A percentile compares a stretch with the other conserved stretches of the same genome.
phyloP scores from a whole-genome alignment of 208 protist species.

The Sergeia podlipaevii region DNA sequence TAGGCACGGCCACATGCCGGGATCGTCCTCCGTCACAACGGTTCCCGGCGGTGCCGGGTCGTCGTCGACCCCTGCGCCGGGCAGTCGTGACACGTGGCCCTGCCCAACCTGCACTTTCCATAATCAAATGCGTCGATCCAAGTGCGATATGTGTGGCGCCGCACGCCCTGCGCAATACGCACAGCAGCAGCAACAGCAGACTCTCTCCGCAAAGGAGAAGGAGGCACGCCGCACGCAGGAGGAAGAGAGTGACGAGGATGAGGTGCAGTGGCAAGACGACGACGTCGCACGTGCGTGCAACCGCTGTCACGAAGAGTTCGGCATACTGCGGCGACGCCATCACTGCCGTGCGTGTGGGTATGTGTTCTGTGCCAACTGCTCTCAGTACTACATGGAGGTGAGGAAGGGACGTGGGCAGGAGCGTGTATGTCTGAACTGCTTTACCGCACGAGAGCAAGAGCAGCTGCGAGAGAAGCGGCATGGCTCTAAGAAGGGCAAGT shows the following conservation, averaged over 20 bases:
- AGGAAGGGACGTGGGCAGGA: slow-evolving; percentile 37
- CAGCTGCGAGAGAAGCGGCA: not conserved
- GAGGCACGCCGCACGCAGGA: slow-evolving; percentile 22
- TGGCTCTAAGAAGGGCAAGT: slow-evolving; percentile 1
- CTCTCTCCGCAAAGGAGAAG: slow-evolving; percentile 3
- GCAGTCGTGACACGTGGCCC: slow-evolving; percentile 28
- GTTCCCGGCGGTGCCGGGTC: not conserved
- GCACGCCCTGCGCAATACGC: slow-evolving; percentile 43
- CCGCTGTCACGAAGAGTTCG: slow-evolving; percentile 63
- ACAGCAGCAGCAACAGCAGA: slow-evolving; percentile 9
- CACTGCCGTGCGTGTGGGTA: slow-evolving; percentile 83
- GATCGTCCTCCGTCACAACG: too few species aligned
- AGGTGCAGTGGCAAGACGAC: slow-evolving; percentile 82
- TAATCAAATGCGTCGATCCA: slow-evolving; percentile 36
- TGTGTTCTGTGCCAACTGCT: slow-evolving; percentile 81
- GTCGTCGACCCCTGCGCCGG: not conserved
- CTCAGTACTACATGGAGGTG: slow-evolving; percentile 35
- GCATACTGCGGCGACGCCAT: slow-evolving; percentile 63
- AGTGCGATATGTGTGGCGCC: slow-evolving; percentile 75
- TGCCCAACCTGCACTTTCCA: slow-evolving; percentile 69
- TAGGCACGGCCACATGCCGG: too few species aligned
- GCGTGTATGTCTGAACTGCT: slow-evolving; percentile 65
- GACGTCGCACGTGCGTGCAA: slow-evolving; percentile 64
- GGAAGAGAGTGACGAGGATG: slow-evolving; percentile 51
- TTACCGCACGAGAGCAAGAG: slow-evolving; percentile 15